Evolutionary conservation across 2,329 filamentous ascomycete genomes (phyloP).

Genomic region (Cordyceps cicadae): DNA sequence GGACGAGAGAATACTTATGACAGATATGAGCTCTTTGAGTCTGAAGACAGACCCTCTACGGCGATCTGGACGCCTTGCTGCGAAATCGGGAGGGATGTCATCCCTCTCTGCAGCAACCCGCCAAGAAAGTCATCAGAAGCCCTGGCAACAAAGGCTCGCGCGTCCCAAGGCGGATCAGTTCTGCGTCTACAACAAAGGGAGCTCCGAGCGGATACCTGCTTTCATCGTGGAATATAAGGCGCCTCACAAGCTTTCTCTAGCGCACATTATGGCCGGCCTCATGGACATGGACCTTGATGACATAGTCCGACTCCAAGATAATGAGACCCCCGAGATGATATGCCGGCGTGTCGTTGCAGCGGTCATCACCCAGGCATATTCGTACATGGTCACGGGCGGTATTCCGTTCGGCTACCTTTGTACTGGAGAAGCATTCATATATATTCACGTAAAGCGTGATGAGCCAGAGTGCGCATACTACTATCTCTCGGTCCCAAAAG

Average conservation of each 20-base stretch:
- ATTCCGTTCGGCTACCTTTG: not conserved
- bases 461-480: not conserved
- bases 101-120: not conserved
- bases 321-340: not conserved
- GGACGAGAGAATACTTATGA: not conserved
- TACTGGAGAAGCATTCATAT: conserved; percentile 3
- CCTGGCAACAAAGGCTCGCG: not conserved
- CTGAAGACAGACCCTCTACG: not conserved
- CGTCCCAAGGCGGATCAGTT: not conserved
- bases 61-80: not conserved
- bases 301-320: not conserved
- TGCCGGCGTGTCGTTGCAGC: not conserved
- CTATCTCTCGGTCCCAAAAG: not conserved
- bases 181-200: not conserved
- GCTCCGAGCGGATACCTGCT: not conserved
- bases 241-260: no score
- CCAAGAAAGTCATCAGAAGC: not conserved
- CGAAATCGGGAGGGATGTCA: not conserved
- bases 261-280: not conserved
- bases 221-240: not conserved
- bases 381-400: conserved; percentile 1
- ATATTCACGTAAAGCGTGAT: not conserved
- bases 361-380: not conserved
- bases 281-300: conserved; percentile 2
- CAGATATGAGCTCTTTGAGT: not conserved